phyloP scores from a whole-genome alignment of 2,329 filamentous ascomycete species.

The Ramichloridium luteum region DNA sequence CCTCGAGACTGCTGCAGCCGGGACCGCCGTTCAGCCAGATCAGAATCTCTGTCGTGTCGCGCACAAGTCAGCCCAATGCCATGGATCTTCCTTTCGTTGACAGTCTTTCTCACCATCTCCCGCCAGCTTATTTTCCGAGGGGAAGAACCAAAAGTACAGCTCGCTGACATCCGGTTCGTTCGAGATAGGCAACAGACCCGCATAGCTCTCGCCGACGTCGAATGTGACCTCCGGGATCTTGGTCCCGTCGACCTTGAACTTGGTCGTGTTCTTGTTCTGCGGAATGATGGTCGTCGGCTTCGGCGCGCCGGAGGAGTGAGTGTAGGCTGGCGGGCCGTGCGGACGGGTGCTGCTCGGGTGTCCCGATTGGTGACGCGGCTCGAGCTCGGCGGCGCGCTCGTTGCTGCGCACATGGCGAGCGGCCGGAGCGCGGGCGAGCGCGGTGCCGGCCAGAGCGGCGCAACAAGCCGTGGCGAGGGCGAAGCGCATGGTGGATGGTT shows the following conservation, averaged over 20 bases:
- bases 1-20: slow-evolving; percentile 35
- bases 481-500: too few relatives aligned
- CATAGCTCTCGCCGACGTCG: slow-evolving; percentile 25
- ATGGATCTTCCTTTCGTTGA: too few relatives aligned
- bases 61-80: slow-evolving; percentile 1
- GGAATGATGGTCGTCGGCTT: slow-evolving; percentile 24
- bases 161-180: slow-evolving; percentile 18
- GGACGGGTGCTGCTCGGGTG: too few relatives aligned
- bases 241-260: slow-evolving; percentile 28
- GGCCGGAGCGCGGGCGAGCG: too few relatives aligned
- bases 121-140: slow-evolving; percentile 25
- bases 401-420: too few relatives aligned
- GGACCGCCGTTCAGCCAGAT: slow-evolving; percentile 33
- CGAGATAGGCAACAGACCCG: slow-evolving; percentile 23
- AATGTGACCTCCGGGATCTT: slow-evolving; percentile 25
- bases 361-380: too few relatives aligned
- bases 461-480: too few relatives aligned
- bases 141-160: slow-evolving; percentile 42
- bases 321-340: too few relatives aligned
- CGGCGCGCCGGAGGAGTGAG: neutral
- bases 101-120: neutral
- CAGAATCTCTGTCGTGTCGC: slow-evolving; percentile 5
- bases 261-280: slow-evolving; percentile 31
- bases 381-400: too few relatives aligned
- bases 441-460: too few relatives aligned